Evolutionary conservation across 1,284 basidiomycete genomes (phyloP), one percentile per base, ranked within the genome.

Genomic region (Filobasidium uniguttulatum): DNA sequence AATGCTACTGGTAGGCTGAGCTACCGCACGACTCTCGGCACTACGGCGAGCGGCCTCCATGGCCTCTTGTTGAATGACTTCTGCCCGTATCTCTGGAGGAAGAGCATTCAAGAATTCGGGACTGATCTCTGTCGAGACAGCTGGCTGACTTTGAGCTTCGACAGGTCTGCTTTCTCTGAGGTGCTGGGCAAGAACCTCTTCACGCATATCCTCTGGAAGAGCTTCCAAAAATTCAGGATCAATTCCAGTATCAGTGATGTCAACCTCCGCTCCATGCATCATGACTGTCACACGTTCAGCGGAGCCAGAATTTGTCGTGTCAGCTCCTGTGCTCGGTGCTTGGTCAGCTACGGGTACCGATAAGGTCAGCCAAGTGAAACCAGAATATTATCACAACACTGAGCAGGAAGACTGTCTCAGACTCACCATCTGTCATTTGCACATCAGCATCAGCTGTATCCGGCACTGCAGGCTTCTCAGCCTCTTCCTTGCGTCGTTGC

Each of bases 181-280:
- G 63, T 98, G 91, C 66, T 98, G 94, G 63, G 93, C 93, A 47
- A 99, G 76, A 25, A 98, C 90, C 66, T 99, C 94, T 64, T 96
- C 93, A 43, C 94, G 81, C 84, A 99, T 94, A 58, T 98, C 93
- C 64, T 98, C 94, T 0, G 94, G 94, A 23, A 99, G 72, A 17
- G 94, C 94, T 69, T 97, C 90, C 48, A 99, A 73, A 77, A 99
- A 98, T 8, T 87, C 91, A 1, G 91, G 89, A 65, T 98, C 94
- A 62, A 99, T 97, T 7, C 94, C 94, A 14, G 90, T 93, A 61
- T 97, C 90, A 8, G 94, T 98, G 62, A 99, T 98, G 65, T 99
- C 94, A 26, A 98, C 86, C n/a, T 82, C 77, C 55, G 80, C 84
- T 44, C 93, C 94, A 65, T 91, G 84, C 52, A 98, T 86, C 67